Conservation (phyloP, 352 stramenopile genomes). For the Saprolegnia diclina region DNA sequence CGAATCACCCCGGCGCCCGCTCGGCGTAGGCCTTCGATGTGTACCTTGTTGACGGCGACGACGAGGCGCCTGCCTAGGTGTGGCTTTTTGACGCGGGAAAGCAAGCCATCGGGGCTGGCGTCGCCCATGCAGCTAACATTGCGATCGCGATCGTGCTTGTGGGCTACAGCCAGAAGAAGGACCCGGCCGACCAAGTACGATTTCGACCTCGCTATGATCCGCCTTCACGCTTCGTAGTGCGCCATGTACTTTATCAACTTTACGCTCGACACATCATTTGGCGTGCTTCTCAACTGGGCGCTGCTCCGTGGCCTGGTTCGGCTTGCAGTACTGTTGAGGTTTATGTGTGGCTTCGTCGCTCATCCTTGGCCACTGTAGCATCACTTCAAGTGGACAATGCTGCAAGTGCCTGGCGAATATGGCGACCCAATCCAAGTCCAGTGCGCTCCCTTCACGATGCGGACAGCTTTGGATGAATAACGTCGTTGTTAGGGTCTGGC, state of each 20-base stretch:
- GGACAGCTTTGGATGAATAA: neutral
- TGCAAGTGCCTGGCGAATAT: constrained; percentile 62
- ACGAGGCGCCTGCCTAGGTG: constrained; percentile 33
- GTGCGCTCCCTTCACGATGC: neutral
- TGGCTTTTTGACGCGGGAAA: constrained; percentile 85
- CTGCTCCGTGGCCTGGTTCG: constrained; percentile 54
- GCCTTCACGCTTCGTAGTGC: constrained; percentile 35
- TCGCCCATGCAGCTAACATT: constrained; percentile 80
- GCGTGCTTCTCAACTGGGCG: constrained; percentile 76
- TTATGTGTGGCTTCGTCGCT: constrained; percentile 4
- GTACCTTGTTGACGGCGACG: neutral
- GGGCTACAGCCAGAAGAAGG: constrained; percentile 43
- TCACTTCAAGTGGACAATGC: constrained; percentile 48
- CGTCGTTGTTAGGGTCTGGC: constrained; percentile 38
- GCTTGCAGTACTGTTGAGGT: constrained; percentile 39
- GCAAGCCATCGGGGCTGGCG: constrained; percentile 66
- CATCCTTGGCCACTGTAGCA: constrained; percentile 29
- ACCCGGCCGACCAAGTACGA: constrained; percentile 53
- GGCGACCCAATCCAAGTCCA: constrained; percentile 37
- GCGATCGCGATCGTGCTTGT: constrained; percentile 67
- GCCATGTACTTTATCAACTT: constrained; percentile 87
- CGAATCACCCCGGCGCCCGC: constrained; percentile 49
- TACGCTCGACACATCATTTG: constrained; percentile 73
- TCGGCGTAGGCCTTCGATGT: constrained; percentile 3
- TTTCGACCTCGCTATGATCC: neutral